Conservation (phyloP, 2,329 filamentous ascomycete genomes). For the Xylaria sp. region DNA sequence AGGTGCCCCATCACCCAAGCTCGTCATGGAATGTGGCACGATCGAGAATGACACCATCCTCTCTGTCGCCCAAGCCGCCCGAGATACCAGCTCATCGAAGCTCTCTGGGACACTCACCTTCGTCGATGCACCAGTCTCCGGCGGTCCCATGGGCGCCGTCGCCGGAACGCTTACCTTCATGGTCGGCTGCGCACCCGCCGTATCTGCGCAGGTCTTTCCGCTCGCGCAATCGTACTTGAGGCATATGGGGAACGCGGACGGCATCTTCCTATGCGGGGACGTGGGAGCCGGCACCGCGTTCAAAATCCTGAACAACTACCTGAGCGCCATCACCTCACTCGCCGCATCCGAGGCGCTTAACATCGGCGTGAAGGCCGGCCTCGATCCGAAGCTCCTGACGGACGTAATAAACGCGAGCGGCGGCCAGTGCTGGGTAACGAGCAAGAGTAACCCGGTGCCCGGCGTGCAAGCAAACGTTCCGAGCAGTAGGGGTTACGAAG, state of each 20-base stretch:
- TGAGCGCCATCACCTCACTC: slow-evolving; percentile 69
- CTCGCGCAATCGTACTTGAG: slow-evolving; percentile 58
- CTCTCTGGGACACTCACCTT: slow-evolving; percentile 40
- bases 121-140: slow-evolving; percentile 42
- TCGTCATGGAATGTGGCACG: slow-evolving; percentile 39
- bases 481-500: slow-evolving; percentile 35
- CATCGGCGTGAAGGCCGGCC: slow-evolving; percentile 42
- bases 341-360: slow-evolving; percentile 43
- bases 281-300: slow-evolving; percentile 66
- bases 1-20: slow-evolving; percentile 17
- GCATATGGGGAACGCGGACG: slow-evolving; percentile 53
- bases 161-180: slow-evolving; percentile 42
- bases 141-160: slow-evolving; percentile 40
- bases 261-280: slow-evolving; percentile 65
- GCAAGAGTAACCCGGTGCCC: slow-evolving; percentile 38
- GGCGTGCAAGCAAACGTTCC: slow-evolving; percentile 36
- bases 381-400: slow-evolving; percentile 52
- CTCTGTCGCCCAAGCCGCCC: slow-evolving; percentile 60
- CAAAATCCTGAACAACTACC: slow-evolving; percentile 76
- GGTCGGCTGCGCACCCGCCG: slow-evolving; percentile 38
- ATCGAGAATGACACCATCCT: slow-evolving; percentile 41
- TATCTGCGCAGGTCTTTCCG: slow-evolving; percentile 53
- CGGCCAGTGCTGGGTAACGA: slow-evolving; percentile 47
- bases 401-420: slow-evolving; percentile 72
- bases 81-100: slow-evolving; percentile 37